phyloP scores from a whole-genome alignment of 1,139 yeast species.

The Geotrichum bryndzae region DNA sequence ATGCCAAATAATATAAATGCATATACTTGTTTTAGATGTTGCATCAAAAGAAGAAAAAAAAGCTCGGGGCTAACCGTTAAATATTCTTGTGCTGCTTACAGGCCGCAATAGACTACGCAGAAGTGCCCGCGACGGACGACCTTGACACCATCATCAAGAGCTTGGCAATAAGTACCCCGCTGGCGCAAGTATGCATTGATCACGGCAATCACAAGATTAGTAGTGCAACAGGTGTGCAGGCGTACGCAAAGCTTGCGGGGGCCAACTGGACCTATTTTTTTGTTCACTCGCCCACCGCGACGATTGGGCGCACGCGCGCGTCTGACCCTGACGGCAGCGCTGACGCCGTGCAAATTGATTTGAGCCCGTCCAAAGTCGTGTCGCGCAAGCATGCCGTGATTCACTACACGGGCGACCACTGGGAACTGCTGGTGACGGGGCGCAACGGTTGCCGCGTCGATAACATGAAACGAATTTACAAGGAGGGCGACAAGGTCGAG shows the following conservation, averaged over 20 bases:
- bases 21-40: neutral
- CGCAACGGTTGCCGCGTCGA: conserved; percentile 92
- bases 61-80: neutral
- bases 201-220: conserved; percentile 32
- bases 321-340: conserved; percentile 31
- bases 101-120: neutral
- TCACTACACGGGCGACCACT: conserved; percentile 66
- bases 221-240: conserved; percentile 81
- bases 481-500: conserved; percentile 44
- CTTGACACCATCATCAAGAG: neutral
- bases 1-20: neutral
- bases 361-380: conserved; percentile 95
- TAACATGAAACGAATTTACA: conserved; percentile 38
- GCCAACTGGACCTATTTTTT: conserved; percentile 90
- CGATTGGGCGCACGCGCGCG: conserved; percentile 82
- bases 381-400: conserved; percentile 85
- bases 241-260: conserved; percentile 95
- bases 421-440: conserved; percentile 83
- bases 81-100: neutral
- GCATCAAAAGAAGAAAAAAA: neutral
- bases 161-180: neutral
- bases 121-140: neutral
- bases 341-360: conserved; percentile 63
- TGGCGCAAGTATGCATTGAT: neutral
- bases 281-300: conserved; percentile 57